Evolutionary conservation across 768 basidiomycete genomes (phyloP).

Genomic region (Myochromella boudieri): DNA sequence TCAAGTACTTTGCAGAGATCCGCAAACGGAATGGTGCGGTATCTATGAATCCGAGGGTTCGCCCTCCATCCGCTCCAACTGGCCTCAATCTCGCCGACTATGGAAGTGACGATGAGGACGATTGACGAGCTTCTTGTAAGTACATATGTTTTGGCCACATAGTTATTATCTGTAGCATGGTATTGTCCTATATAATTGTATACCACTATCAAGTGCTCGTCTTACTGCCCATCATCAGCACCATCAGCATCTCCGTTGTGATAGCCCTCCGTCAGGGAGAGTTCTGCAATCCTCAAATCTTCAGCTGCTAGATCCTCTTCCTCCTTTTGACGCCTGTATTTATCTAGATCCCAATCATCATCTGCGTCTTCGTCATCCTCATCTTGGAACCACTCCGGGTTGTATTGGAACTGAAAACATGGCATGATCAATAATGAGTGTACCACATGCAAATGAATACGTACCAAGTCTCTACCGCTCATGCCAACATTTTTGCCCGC

Average conservation of each 20-base stretch:
- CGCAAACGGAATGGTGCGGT: conserved; percentile 60
- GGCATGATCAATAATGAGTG: conserved; percentile 4
- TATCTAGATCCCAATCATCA: conserved; percentile 60
- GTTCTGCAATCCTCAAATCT: conserved; percentile 47
- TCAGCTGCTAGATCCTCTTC: conserved; percentile 58
- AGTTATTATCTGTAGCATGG: no score
- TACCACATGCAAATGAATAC: conserved; percentile 22
- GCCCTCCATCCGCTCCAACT: conserved; percentile 32
- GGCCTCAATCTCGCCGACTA: conserved; percentile 72
- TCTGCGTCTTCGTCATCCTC: conserved; percentile 54
- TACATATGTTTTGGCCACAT: no score
- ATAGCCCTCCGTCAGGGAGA: conserved; percentile 35
- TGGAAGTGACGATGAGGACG: conserved; percentile 73
- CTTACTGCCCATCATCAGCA: conserved; percentile 25
- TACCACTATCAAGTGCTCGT: conserved; percentile 3
- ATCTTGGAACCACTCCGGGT: conserved; percentile 92
- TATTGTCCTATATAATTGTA: conserved; percentile 15
- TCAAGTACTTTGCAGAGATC: conserved; percentile 91
- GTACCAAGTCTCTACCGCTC: conserved; percentile 92
- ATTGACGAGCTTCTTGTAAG: conserved; percentile 27
- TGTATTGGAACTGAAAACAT: conserved; percentile 82
- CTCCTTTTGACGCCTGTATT: conserved; percentile 63
- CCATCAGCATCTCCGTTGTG: conserved; percentile 29
- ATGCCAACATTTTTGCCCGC: conserved; percentile 93
- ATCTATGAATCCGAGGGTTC: conserved; percentile 25